Evolutionary conservation across 345 rosid genomes (phyloP), one percentile per base, ranked within the genome.

Genomic region (Euphorbia tirucalli): DNA sequence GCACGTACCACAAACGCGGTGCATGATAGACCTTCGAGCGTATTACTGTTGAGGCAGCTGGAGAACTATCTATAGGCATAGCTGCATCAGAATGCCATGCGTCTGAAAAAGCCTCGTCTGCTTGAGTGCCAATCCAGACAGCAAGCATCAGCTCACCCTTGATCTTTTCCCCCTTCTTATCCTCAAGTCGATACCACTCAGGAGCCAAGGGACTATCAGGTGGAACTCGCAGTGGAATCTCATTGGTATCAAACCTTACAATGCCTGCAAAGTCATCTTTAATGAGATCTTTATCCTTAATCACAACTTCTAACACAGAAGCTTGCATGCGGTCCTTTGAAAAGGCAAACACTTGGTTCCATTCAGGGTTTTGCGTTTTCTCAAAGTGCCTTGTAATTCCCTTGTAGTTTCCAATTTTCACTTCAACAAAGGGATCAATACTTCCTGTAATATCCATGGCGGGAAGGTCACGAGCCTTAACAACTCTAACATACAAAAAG

Each of bases 31-130:
- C 81, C 71, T 73, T 78, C n/a, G 81, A 78, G 39, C 81, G 75
- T 69, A 73, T 78, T 22, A 74, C 24, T 15, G 75, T 70, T 39
- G 72, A 58, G 55, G 75, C 63, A 49, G 81, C 71, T 1, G 78
- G 71, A 5, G 56, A 18, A 46, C 57, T 57, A 30, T 73, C 81
- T 57, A 65, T 49, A 25, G 78, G 75, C 21, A 59, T 78, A 37
- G 77, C 81, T 49, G 78, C 81, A 65, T 78, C 81, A 50, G 81
- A 78, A 70, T 78, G 78, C 81, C 81, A 78, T 37, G 81, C 81
- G 59, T 78, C 81, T 13, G 77, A 43, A 65, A 78, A 78, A 15
- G 81, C 77, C 62, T 78, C 81, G 18, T 78, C 81, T 30, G 81
- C 81, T 59, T 78, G 81, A 27, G 81, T 78, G n/a, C 81, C 81